Base-by-base conservation (phyloP, 371 early-diverging fungal genomes). In the Actinomortierella ambigua region DNA sequence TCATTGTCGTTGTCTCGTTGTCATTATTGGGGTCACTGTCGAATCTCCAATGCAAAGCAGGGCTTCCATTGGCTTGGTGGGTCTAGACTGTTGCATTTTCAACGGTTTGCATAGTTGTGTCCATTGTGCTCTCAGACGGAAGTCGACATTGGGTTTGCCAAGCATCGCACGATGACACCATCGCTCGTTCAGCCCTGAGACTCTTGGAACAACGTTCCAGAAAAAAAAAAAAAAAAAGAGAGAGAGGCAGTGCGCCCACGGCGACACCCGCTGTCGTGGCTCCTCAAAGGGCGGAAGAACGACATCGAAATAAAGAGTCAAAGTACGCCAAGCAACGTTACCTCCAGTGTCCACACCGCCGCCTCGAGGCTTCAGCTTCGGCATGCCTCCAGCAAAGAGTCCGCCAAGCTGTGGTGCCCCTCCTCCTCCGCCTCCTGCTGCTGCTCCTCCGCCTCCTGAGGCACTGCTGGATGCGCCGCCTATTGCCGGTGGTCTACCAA, bases 361-460 rank as follows among this genome's bases (percentile, higher is more conserved):
- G 41, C 50, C 47, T 56, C 81, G 66, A 69, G 64, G 83, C 69
- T 85, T 81, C 20, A 89, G 76, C 9, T 83, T 83, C 47, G 89
- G 89, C 79, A 89, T 82, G 40, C 88, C 89, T 53, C 81, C 80
- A n/a, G 86, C 84, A 76, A 89, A 87, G 11, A 89, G 64, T 11
- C 87, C 88, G 27, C 85, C 89, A 15, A 89, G 73, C 34, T 70
- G 67, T 26, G 69, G 67, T 29, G 70, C 62, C 18, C 60, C 59
- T 13, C 57, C 41, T 2, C 51, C 48, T 11, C 54, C 52, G 39
- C 48, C 46, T 2, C 53, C 29, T 42, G 52, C 26, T 2, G 52
- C 55, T 22, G 59, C 59, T 20, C 41, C 43, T 15, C 57, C 57
- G 18, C 34, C 22, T 44, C 44, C 49, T 18, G 50, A 27, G 4